Conservation (phyloP, 1,284 basidiomycete genomes). For the Rhodofomes roseus region DNA sequence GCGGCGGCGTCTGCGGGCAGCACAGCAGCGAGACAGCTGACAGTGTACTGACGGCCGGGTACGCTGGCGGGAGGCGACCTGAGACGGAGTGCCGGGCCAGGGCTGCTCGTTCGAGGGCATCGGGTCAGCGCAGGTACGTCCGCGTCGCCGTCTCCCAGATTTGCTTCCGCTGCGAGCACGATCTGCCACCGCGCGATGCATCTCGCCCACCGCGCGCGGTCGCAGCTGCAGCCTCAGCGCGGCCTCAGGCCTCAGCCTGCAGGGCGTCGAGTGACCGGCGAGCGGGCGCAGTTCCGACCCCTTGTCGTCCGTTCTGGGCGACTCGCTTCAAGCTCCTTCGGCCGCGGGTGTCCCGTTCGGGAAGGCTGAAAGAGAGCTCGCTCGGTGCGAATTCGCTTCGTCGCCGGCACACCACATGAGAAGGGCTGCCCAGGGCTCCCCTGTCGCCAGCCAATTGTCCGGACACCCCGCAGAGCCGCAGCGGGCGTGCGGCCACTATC, state of each 20-base stretch:
- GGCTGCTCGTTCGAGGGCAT: not conserved
- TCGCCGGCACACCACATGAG: constrained; percentile 6
- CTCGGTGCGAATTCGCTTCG: constrained; percentile 16
- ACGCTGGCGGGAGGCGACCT: not conserved
- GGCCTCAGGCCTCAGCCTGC: not conserved
- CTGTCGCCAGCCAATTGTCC: not conserved
- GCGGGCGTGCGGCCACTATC: too few species aligned
- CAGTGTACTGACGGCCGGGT: not conserved
- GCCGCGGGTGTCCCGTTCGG: constrained; percentile 15
- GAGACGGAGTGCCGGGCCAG: not conserved
- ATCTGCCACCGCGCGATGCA: constrained; percentile 12
- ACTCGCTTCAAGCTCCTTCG: constrained; percentile 10
- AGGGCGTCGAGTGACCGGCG: not conserved
- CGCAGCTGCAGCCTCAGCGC: not conserved
- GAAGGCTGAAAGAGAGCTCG: constrained; percentile 20
- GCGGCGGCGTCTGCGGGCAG: not conserved
- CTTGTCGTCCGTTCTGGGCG: constrained; percentile 10
- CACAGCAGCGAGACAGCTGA: not conserved
- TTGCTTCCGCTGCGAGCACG: constrained; percentile 18
- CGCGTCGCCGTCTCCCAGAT: constrained; percentile 14
- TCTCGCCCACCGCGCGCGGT: not conserved
- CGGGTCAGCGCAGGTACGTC: constrained; percentile 3
- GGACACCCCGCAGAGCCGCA: too few species aligned
- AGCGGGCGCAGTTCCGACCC: not conserved
- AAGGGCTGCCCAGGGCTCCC: not conserved